Base-by-base conservation (phyloP, 176 grass and related monocot genomes). In the Phoenix dactylifera region DNA sequence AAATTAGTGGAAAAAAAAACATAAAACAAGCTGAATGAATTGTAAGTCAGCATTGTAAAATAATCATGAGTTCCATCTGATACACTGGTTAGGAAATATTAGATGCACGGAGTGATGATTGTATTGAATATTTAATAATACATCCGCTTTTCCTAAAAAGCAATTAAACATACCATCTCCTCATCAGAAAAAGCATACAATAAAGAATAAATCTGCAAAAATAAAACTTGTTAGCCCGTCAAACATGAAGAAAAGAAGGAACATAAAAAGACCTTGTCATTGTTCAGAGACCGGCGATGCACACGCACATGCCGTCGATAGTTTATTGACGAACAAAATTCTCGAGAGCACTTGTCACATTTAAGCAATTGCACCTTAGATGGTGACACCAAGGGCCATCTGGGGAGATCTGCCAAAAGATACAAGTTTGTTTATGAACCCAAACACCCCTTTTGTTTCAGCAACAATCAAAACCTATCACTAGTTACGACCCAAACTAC, bases 261-360 rank as follows among this genome's bases (percentile, higher is more conserved):
- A 50, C 7, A 19, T 14, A 50, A 51, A 63, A 51, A 15, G 25
- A 67, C 65, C 65, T 67, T 67, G 20, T 54, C 65, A n/a, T n/a
- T n/a, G n/a, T 54, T 67, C 52, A 67, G 55, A 54, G 26, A 19
- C 25, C 51, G 51, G 16, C 65, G 65, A 67, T 67, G 65, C 26
- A 53, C 22, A 16, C 65, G 65, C 29, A 67, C 15, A 54, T 67
- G 65, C 26, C 65, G 65, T 39, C 50, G 30, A 35, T 55, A 54
- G 15, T 67, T 67, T 32, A 55, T 54, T 67, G 50, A 20, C 25
- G 65, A 67, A 26, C 51, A 67, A 67, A 67, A 67, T 6, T 67
- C 65, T 35, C 26, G 51, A 15, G 65, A 39, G 26, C 65, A 67
- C 35, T 67, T 67, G n/a, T 67, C 65, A 67, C 65, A 67, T 51